Base-by-base conservation (phyloP, 2,329 filamentous ascomycete species). In the Aspergillus carbonarius region DNA sequence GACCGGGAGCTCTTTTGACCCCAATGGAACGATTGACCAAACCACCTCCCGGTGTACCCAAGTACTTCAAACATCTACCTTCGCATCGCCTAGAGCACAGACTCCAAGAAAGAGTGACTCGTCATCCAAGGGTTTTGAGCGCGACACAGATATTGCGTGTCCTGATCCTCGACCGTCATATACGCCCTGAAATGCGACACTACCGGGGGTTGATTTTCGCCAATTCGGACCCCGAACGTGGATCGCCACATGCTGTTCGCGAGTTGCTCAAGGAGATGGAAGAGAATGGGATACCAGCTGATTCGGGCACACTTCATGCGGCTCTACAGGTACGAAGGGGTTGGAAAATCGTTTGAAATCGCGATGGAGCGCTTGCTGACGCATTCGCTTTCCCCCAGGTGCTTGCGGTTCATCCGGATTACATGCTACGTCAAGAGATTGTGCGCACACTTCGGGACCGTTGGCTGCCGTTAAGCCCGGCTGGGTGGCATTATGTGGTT, bases 321-420 rank as follows among this genome's bases (percentile, higher is more conserved):
- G 85, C 88, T 2, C 77, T 97, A 39, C 85, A 87, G 73, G 87
- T 89, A 70, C 25, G 39, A 42, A 32, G 30, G 30, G 30, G 77
- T 52, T 17, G 18, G 27, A 39, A 32, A 25, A 32, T 32, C 9
- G 3, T n/a, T 17, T 13, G 2, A 18, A 6, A 9, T 46, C 34
- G n/a, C 23, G 15, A 42, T 13, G 37, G 27, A 32, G 8, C 17
- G 9, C 15, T 18, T 23, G 37, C 40, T 57, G 42, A 42, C 18
- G 10, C 15, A 34, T 5, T 18, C 46, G 10, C 25, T 44, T 48
- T 50, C 18, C 3, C 15, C 5, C 63, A 89, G 81, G 88, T 85
- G 5, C 80, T 97, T 23, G 85, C 90, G 0, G 85, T 95, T 8
- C 95, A 98, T 71, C 91, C 93, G 0, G 90, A 98, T 74, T 93